Evolutionary conservation across 2,329 filamentous ascomycete genomes (phyloP), one percentile per base, ranked within the genome.

Genomic region (Myotisia sp.): DNA sequence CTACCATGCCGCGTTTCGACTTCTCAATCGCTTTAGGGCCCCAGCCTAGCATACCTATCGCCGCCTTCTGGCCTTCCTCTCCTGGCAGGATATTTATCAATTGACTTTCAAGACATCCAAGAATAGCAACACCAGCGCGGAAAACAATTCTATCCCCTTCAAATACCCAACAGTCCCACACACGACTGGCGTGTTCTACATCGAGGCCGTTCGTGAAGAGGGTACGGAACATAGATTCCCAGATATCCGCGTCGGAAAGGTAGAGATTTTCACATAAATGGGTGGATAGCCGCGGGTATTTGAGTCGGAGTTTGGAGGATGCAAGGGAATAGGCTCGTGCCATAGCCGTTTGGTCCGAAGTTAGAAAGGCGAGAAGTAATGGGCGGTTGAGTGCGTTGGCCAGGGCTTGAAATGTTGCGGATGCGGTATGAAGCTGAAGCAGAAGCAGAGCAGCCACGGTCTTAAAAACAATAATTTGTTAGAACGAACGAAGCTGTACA

Each of bases 81-180:
- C 61, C 54, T 2, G 53, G 45, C 13, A 48, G 49, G 32, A 64
- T 53, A 3, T 52, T 51, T 32, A 61, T 55, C 1, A 65, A 37
- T 37, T 63, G 61, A 2, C 53, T 33, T 41, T 64, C 58, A 8
- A 64, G 48, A 37, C 55, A 54, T 14, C 62, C 60, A 4, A 65
- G 44, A 18, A 60, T 42, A 2, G 60, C 61, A 22, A 64, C 58
- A 2, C 59, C 62, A 2, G 61, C 52, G 18, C 57, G 59, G 31
- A 64, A 59, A 38, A 64, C 51, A 28, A 62, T 56, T 14, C 59
- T 55, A 40, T 76, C 72, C 19, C 70, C 70, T 48, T 76, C 72
- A 37, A 76, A 70, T 2, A 68, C 64, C 52, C 68, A 73, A 33
- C 74, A 65, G 45, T 76, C 72, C 70, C 71, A 74, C 13, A 76